Base-by-base conservation (phyloP, 305 asterid genomes). In the Galium porrigens region DNA sequence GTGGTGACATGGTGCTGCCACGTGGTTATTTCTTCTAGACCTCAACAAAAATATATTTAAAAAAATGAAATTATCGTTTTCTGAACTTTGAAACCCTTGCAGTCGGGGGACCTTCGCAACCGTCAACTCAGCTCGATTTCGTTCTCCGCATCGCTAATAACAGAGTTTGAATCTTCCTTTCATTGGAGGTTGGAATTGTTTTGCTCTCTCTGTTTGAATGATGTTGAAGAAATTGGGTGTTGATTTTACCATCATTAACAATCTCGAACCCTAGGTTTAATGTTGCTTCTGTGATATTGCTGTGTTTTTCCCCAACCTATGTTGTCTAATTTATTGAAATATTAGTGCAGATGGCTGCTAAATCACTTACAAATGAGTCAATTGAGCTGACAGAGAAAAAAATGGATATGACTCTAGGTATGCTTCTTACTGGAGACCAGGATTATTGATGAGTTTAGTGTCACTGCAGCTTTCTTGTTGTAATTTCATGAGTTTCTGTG, bases 371-470 rank as follows among this genome's bases (percentile, higher is more conserved):
- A 2, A 75, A 48, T 42, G 90, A 85, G 77, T 80, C 89, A 42
- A 79, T 90, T 78, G 95, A 94, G 39, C 84, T 84, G 58, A 82
- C 97, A 6, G 97, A 87, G 90, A 90, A 90, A 81, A 90, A 90
- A 82, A 90, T 87, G 90, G 88, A 82, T 65, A 87, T 90, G 97
- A 70, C 87, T 27, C 72, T 90, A 80, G 97, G 97, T 90, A 65
- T 11, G 77, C 58, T 5, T 55, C 58, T 5, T 55, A 46, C 72
- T 44, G 25, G 29, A 34, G 42, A 22, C 22, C 22, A 22, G 22
- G 0, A 22, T 0, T 7, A 9, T 0, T 5, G 14, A 61, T 12
- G 41, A 7, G 6, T 56, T 25, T 60, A 6, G 37, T 33, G 32
- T 22, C 30, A 49, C 29, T n/a, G 11, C 41, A 20, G 5, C 36